These are phyloP conservation scores for Coemansia sp. DNA, from an alignment of 192 early-diverging fungal species.

Conservation along the genomic window DNA sequence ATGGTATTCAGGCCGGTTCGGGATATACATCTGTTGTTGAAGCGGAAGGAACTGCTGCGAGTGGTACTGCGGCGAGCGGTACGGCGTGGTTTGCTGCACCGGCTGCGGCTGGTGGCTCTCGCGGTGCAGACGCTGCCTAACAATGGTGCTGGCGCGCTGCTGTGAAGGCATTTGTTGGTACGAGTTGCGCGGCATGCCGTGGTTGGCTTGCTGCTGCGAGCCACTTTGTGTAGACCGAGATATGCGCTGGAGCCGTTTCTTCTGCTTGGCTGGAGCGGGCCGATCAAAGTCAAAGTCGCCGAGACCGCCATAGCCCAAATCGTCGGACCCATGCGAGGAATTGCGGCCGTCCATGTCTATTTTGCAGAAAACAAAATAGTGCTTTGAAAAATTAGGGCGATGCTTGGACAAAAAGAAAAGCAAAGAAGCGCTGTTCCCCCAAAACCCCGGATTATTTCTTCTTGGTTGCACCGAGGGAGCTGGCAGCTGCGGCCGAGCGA, in stretches of 20 bases:
- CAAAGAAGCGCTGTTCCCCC: neutral
- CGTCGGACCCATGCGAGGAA: conserved; percentile 13
- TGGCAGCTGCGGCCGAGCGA: no score
- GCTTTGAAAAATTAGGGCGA: conserved; percentile 6
- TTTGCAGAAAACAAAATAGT: neutral
- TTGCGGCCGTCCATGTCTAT: conserved; percentile 40
- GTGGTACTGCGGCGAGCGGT: conserved; percentile 8
- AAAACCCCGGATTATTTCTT: neutral
- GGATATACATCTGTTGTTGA: conserved; percentile 3
- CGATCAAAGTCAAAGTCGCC: conserved; percentile 37
- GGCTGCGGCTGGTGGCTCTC: conserved; percentile 15
- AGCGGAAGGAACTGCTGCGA: conserved; percentile 20
- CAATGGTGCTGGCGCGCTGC: conserved; percentile 11
- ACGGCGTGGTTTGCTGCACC: conserved; percentile 8
- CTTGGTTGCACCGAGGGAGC: neutral
- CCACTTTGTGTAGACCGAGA: conserved; percentile 20
- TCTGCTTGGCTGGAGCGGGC: conserved; percentile 26
- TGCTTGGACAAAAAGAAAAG: neutral
- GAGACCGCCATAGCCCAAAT: conserved; percentile 16
- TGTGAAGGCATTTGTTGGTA: conserved; percentile 1
- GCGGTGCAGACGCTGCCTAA: conserved; percentile 21
- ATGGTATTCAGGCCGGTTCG: conserved; percentile 7
- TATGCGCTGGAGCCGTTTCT: conserved; percentile 45
- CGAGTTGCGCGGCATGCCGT: neutral
- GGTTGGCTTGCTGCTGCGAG: conserved; percentile 10